phyloP scores from a whole-genome alignment of 2,329 filamentous ascomycete species.

The Aspergillus phoenicis region DNA sequence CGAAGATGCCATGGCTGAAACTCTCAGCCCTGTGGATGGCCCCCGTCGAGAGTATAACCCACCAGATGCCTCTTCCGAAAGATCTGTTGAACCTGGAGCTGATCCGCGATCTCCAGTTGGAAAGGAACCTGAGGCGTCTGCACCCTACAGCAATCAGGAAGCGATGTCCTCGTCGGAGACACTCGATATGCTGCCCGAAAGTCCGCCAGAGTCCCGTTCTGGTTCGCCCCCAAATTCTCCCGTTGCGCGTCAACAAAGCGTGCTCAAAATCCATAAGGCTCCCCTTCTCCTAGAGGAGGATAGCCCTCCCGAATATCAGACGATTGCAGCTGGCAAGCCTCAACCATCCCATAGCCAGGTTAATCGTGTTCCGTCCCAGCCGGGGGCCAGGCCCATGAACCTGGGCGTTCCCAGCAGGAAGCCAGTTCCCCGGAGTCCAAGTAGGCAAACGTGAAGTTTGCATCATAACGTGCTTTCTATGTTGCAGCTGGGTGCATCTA shows the following conservation, averaged over 20 bases:
- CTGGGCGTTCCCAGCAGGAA: constrained; percentile 43
- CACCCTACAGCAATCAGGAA: constrained; percentile 22
- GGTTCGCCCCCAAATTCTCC: constrained; percentile 36
- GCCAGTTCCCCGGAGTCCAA: constrained; percentile 38
- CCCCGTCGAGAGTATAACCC: constrained; percentile 59
- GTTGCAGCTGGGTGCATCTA: not conserved
- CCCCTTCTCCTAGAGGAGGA: constrained; percentile 27
- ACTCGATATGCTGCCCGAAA: constrained; percentile 44
- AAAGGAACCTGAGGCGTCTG: constrained; percentile 33
- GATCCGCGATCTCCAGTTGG: constrained; percentile 42
- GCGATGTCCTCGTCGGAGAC: constrained; percentile 40
- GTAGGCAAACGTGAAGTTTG: not conserved
- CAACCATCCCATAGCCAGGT: constrained; percentile 16
- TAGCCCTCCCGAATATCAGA: constrained; percentile 36
- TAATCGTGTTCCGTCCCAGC: constrained; percentile 27
- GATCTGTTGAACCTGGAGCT: constrained; percentile 38
- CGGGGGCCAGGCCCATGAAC: constrained; percentile 35
- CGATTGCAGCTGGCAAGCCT: constrained; percentile 25
- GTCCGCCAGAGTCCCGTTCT: constrained; percentile 38
- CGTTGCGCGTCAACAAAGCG: constrained; percentile 35
- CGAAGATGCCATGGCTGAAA: constrained; percentile 85
- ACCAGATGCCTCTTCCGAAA: constrained; percentile 39
- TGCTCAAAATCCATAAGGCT: constrained; percentile 33
- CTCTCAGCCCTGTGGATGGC: constrained; percentile 72
- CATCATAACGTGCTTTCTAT: not conserved